Evolutionary conservation across 1,139 yeast species (phyloP), one percentile per base, ranked within the genome.

Genomic region (Entelexis paramagnoliae): DNA sequence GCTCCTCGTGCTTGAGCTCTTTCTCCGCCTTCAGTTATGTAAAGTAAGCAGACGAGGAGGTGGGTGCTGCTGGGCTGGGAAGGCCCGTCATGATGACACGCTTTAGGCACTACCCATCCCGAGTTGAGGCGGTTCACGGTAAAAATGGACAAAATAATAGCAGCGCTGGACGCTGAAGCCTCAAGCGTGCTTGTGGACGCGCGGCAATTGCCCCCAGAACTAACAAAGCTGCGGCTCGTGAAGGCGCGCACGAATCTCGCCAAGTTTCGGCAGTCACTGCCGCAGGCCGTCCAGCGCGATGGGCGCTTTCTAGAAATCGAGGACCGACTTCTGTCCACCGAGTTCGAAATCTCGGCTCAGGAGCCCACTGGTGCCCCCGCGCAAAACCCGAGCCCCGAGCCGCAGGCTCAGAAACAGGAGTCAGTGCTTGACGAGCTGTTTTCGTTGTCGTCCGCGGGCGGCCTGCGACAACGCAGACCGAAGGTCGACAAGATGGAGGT

Each of bases 401-500:
- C 10, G 4, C 20, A 6, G 41, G 14, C 14, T 1, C 29, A 16
- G 19, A 19, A 5, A 14, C 10, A n/a, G 2, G 44, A 40, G 34
- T 34, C 49, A 8, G 45, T 43, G 9, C 39, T 55, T 3, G 56
- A 52, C 33, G 58, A 55, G 38, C 54, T 55, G 10, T 55, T 55
- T 26, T 29, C 50, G 43, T 39, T 56, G 24, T 20, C 49, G 20
- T 46, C 52, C 16, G 58, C 52, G 13, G 29, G 26, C 36, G 35
- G 28, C 14, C 29, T 47, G 6, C 51, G 45, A 4, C 46, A 30
- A 10, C 36, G 45, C 10, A 14, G 36, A 9, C 36, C 28, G 7
- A 14, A 29, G 34, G 38, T 29, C 9, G 50, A 36, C 40, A 51
- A 50, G 17, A 57, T 68, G 32, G 57, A 62, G 13, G 55, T 66